Evolutionary conservation across 495 filamentous ascomycete species (phyloP).

Genomic region (Cairneyella variabilis): DNA sequence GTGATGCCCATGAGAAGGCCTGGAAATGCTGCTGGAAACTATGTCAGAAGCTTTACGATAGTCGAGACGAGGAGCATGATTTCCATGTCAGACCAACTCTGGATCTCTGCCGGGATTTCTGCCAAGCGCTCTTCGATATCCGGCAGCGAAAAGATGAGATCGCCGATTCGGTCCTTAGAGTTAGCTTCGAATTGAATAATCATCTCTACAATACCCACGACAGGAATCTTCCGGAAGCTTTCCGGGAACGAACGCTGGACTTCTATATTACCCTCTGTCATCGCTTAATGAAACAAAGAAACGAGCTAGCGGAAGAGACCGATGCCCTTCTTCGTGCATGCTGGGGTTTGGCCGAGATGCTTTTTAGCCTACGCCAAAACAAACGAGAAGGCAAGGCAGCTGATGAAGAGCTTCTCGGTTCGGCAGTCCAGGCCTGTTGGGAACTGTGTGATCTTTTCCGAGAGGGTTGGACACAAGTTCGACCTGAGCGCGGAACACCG

Average conservation of each 20-base stretch:
- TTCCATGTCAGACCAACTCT: slow-evolving; percentile 73
- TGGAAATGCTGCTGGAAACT: slow-evolving; percentile 93
- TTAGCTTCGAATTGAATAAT: slow-evolving; percentile 94
- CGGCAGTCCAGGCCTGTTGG: slow-evolving; percentile 90
- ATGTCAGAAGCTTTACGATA: slow-evolving; percentile 84
- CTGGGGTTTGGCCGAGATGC: slow-evolving; percentile 89
- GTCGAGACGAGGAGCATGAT: slow-evolving; percentile 64
- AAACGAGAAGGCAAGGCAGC: slow-evolving; percentile 65
- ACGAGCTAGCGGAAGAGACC: slow-evolving; percentile 69
- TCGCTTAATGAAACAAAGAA: slow-evolving; percentile 88
- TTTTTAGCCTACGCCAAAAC: slow-evolving; percentile 87
- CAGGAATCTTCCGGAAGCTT: slow-evolving; percentile 77
- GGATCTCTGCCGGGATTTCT: slow-evolving; percentile 87
- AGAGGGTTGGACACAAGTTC: slow-evolving; percentile 87
- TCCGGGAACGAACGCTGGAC: slow-evolving; percentile 83
- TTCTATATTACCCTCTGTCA: slow-evolving; percentile 94
- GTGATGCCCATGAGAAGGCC: slow-evolving; percentile 73
- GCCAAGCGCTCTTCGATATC: slow-evolving; percentile 83
- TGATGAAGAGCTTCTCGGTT: slow-evolving; percentile 80
- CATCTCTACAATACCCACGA: slow-evolving; percentile 92
- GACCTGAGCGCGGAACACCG: slow-evolving; percentile 83
- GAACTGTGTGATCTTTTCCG: slow-evolving; percentile 92
- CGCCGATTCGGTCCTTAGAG: slow-evolving; percentile 78
- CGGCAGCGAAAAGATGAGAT: slow-evolving; percentile 69
- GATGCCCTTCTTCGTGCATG: slow-evolving; percentile 81